Base-by-base conservation (phyloP, 1,284 basidiomycete species). In the Cutaneotrichosporon sp. region DNA sequence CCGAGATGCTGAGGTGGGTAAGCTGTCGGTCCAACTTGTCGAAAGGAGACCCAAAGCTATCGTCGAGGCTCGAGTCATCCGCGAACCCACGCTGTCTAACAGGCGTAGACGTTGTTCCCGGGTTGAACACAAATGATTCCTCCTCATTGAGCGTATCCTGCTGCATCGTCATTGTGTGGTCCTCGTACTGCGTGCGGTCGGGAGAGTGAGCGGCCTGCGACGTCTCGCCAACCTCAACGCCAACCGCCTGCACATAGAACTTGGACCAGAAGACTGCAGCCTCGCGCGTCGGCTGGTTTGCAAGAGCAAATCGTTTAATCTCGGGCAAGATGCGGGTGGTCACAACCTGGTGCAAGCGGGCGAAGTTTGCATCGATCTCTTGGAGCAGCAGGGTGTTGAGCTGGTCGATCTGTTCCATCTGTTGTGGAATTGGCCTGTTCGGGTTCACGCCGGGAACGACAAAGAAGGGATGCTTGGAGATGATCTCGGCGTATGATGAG, bases 231-330 rank as follows among this genome's bases (percentile, higher is more conserved):
- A 46, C 58, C 5, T 56, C 54, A 16, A 57, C 54, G 22, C 49
- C 56, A 10, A 39, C 48, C 3, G 53, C 63, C 14, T 51, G 47
- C 4, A 93, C 90, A 70, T 90, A 97, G 78, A 97, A 97, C 1
- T 86, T 85, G n/a, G 86, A 85, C 92, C 92, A 97, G 72, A 96
- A 96, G 86, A 91, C 60, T n/a, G 90, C 89, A 25, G 88, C 87
- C 61, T 93, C 88, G 63, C 89, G 79, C 17, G 91, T 89, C 5
- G 90, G 87, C 63, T 90, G 85, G 22, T 88, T 89, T 19, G 84
- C 87, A 16, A 89, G 83, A 0, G 89, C 84, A 75, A 90, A 96
- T 42, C 86, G 81, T 71, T 91, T 93, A 60, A 97, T 84, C 14
- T 90, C 84, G 7, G 92, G 92, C 41, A 97, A 73, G 31, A 97